Evolutionary conservation across 2,329 filamentous ascomycete species (phyloP).

Genomic region (Fusarium praegraminearum): DNA sequence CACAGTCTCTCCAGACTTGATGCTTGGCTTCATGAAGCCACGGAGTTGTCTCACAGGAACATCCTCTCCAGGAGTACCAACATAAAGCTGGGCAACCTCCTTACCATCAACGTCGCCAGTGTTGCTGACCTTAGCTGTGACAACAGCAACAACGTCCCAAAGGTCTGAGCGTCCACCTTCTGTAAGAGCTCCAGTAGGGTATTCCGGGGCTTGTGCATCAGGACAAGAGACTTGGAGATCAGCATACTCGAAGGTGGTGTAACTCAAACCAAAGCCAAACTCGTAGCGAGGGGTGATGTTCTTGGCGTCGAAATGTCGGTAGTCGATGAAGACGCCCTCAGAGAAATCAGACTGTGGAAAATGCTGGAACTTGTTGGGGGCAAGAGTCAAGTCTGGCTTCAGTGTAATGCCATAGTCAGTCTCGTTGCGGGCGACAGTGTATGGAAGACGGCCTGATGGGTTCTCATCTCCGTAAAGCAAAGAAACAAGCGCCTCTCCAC

Average conservation of each 20-base stretch:
- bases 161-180: conserved; percentile 8
- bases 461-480: conserved; percentile 69
- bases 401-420: background rate
- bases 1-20: background rate
- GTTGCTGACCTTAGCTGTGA: conserved; percentile 3
- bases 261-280: conserved; percentile 82
- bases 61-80: background rate
- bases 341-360: conserved; percentile 14
- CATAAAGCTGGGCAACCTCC: conserved; percentile 18
- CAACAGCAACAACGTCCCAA: conserved; percentile 10
- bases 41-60: conserved; percentile 9
- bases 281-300: conserved; percentile 73
- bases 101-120: background rate
- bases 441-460: conserved; percentile 70
- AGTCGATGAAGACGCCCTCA: conserved; percentile 60
- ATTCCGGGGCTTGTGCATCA: background rate
- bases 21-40: conserved; percentile 7
- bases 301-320: conserved; percentile 78
- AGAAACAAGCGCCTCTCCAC: conserved; percentile 65
- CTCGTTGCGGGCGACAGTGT: conserved; percentile 68
- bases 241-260: conserved; percentile 68
- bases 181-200: background rate
- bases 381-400: conserved; percentile 9
- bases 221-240: background rate
- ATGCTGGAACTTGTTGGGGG: conserved; percentile 1